Conservation (phyloP, 169 alveolate species). For the Eimeria praecox region DNA sequence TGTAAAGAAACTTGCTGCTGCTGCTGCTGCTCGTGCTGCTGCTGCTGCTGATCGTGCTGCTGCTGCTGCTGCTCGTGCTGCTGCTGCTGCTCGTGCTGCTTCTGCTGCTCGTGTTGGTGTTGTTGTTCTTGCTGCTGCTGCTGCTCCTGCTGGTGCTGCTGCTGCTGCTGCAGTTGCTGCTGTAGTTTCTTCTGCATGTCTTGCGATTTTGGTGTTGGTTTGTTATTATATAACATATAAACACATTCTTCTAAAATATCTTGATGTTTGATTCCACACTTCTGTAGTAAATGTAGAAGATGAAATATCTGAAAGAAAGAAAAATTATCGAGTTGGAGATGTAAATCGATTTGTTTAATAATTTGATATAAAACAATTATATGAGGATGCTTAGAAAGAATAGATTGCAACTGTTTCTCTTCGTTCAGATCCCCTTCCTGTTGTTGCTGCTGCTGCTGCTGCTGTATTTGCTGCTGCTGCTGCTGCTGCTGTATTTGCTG, state of each 20-base stretch:
- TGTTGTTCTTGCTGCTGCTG: conserved; percentile 28
- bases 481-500: too few relatives aligned
- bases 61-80: background rate
- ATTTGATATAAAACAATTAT: background rate
- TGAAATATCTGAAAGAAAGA: conserved; percentile 31
- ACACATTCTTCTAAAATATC: background rate
- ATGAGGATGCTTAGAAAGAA: conserved; percentile 17
- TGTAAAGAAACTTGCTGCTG: background rate
- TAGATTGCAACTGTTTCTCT: background rate
- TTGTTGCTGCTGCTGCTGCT: conserved; percentile 23
- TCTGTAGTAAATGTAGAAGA: conserved; percentile 29
- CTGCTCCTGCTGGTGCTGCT: conserved; percentile 1
- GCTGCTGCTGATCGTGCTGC: conserved; percentile 11
- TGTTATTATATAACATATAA: background rate
- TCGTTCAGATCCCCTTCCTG: conserved; percentile 2
- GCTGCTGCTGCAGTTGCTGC: background rate
- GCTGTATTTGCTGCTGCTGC: too few relatives aligned
- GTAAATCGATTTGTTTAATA: conserved; percentile 2
- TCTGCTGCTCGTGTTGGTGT: too few relatives aligned
- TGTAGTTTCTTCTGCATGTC: conserved; percentile 9
- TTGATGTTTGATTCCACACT: conserved; percentile 7
- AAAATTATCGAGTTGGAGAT: background rate
- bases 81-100: background rate
- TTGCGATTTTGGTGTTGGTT: background rate
- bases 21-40: conserved; percentile 29